phyloP scores from a whole-genome alignment of 2,329 filamentous ascomycete genomes.

The Aspergillus ustus region DNA sequence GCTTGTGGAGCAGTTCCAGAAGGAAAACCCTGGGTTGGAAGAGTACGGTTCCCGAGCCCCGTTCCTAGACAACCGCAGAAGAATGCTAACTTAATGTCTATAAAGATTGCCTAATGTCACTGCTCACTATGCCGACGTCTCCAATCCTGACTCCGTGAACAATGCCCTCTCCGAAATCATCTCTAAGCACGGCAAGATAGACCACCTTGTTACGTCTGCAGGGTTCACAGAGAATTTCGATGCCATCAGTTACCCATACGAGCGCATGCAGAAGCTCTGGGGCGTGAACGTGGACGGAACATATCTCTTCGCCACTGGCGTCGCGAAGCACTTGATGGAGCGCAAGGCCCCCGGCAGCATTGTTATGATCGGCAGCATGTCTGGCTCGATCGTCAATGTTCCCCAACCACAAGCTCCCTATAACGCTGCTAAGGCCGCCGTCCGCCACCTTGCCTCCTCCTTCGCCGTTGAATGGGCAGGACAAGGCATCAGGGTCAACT shows the following conservation, averaged over 20 bases:
- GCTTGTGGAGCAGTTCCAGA: conserved; percentile 75
- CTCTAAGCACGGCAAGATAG: conserved; percentile 76
- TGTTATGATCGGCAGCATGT: conserved; percentile 96
- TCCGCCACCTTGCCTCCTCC: conserved; percentile 83
- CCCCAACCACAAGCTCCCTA: conserved; percentile 93
- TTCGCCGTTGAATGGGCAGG: conserved; percentile 94
- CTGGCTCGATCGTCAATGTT: conserved; percentile 89
- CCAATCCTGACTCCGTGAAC: conserved; percentile 77
- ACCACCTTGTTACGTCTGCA: conserved; percentile 92
- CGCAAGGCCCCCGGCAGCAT: conserved; percentile 80
- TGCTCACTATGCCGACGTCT: conserved; percentile 87
- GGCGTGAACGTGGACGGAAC: conserved; percentile 92
- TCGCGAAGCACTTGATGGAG: conserved; percentile 87
- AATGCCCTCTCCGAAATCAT: conserved; percentile 72
- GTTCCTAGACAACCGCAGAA: not conserved
- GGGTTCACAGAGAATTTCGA: conserved; percentile 97
- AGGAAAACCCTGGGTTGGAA: conserved; percentile 76
- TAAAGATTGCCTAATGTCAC: conserved; percentile 77
- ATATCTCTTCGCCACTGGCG: conserved; percentile 81
- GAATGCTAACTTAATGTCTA: not conserved
- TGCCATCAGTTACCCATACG: conserved; percentile 85
- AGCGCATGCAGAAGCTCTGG: conserved; percentile 92
- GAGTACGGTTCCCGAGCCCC: conserved; percentile 52
- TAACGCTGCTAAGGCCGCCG: conserved; percentile 90
- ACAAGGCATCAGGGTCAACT: conserved; percentile 88